Evolutionary conservation across 2,329 filamentous ascomycete species (phyloP), one percentile per base, ranked within the genome.

Genomic region (Leptographium flavum): DNA sequence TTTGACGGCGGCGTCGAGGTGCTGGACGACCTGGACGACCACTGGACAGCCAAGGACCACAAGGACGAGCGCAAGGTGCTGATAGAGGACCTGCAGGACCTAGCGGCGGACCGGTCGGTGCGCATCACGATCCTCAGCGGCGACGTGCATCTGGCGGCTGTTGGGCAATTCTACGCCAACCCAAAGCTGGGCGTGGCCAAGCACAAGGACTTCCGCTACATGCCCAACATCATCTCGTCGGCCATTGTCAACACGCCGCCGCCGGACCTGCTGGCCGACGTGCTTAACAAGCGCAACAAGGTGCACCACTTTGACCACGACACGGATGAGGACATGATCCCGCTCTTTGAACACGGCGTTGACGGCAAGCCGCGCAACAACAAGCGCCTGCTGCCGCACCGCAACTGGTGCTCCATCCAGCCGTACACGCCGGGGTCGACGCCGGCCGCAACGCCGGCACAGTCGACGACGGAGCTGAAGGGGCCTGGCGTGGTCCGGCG

Each of bases 11-110:
- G 87, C 17, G 83, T 92, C 6, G 92, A 96, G 61, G 84, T 96
- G 14, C 68, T 94, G 25, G 88, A 94, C 58, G 87, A 94, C 55
- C 66, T 94, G 10, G 90, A 95, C 58, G 92, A 96, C 60, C 90
- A 98, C 59, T 98, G 92, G 92, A 95, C 90, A 1, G 86, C 90
- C 32, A 94, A 87, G 58, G 85, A 87, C 57, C 88, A 96, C 66
- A 98, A 96, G 60, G 72, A 78, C 23, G 92, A 98, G 63, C 79
- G 92, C 42, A 85, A 81, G 50, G 82, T 85, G 61, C 71, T 96
- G 50, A 77, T 98, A 35, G 83, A 92, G 58, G 87, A 95, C 55
- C 68, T 98, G 23, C 93, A 98, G 62, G 87, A 94, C 56, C 71
- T 98, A 48, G 88, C 93, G 9, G 87, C 86, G 21, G 87, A 92